These are phyloP conservation scores for Zizania latifolia DNA, from an alignment of 176 grass and related monocot species.

Conservation along the genomic window DNA sequence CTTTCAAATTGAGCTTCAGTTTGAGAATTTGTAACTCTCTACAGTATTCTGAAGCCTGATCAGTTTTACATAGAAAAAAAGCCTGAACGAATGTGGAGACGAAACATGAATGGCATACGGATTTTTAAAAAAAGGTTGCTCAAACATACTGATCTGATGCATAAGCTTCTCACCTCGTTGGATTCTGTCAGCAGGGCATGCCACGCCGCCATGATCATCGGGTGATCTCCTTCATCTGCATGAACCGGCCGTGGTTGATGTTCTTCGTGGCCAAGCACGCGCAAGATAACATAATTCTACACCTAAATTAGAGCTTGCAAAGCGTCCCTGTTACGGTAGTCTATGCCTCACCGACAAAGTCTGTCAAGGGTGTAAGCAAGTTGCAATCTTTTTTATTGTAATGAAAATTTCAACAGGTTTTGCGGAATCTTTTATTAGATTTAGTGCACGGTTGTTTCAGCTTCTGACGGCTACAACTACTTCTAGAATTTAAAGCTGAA, in stretches of 20 bases:
- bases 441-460: too few relatives aligned
- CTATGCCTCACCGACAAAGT: not conserved
- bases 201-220: slow-evolving; percentile 27
- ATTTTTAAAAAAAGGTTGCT: too few relatives aligned
- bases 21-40: too few relatives aligned
- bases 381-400: not conserved
- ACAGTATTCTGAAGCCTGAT: too few relatives aligned
- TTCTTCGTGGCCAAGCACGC: not conserved
- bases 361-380: not conserved
- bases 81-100: too few relatives aligned
- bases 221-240: not conserved
- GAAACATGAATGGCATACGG: too few relatives aligned
- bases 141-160: too few relatives aligned
- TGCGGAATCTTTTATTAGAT: not conserved
- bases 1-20: too few relatives aligned
- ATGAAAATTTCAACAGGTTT: not conserved
- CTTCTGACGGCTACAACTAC: too few relatives aligned
- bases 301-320: not conserved
- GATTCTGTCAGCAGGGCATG: slow-evolving; percentile 33
- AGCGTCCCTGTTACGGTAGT: not conserved
- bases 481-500: too few relatives aligned
- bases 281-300: not conserved
- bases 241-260: not conserved
- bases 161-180: too few relatives aligned
- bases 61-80: too few relatives aligned